These are phyloP conservation scores for Acanthamoeba triangularis DNA, from an alignment of 208 protist genomes.

Conservation along the genomic window DNA sequence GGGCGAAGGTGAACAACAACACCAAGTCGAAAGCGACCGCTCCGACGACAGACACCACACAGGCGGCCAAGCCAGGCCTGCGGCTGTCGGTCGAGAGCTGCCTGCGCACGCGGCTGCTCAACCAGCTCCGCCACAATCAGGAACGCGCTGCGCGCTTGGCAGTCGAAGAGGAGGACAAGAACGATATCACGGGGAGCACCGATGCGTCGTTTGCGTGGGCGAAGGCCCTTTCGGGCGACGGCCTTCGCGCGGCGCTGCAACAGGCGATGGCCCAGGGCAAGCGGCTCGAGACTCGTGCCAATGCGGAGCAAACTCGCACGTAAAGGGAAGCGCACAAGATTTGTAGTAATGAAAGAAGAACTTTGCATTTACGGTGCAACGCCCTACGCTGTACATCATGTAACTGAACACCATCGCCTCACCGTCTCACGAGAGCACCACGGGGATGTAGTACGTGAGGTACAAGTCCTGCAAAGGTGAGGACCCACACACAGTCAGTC, in stretches of 20 bases:
- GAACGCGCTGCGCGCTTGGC: background rate
- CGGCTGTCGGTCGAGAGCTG: background rate
- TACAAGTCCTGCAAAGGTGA: background rate
- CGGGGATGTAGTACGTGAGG: constrained; percentile 60
- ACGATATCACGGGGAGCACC: background rate
- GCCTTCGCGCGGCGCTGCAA: background rate
- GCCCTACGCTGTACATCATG: background rate
- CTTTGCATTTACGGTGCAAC: too few relatives aligned
- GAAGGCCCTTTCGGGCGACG: background rate
- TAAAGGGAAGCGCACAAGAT: too few relatives aligned
- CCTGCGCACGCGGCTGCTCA: background rate
- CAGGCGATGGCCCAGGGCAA: background rate
- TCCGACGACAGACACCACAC: too few relatives aligned
- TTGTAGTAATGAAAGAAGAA: too few relatives aligned
- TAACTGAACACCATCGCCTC: too few relatives aligned
- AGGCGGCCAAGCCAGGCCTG: background rate
- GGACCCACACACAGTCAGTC: too few relatives aligned
- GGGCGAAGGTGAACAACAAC: background rate
- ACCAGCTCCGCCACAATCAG: background rate
- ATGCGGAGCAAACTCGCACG: too few relatives aligned
- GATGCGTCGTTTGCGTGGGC: background rate
- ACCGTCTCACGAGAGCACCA: constrained; percentile 4
- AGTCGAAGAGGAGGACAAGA: background rate
- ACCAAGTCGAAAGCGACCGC: background rate
- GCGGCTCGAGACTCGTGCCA: background rate